Evolutionary conservation across 805 yeast genomes (phyloP), one percentile per base, ranked within the genome.

Genomic region (Kluyveromyces siamensis): DNA sequence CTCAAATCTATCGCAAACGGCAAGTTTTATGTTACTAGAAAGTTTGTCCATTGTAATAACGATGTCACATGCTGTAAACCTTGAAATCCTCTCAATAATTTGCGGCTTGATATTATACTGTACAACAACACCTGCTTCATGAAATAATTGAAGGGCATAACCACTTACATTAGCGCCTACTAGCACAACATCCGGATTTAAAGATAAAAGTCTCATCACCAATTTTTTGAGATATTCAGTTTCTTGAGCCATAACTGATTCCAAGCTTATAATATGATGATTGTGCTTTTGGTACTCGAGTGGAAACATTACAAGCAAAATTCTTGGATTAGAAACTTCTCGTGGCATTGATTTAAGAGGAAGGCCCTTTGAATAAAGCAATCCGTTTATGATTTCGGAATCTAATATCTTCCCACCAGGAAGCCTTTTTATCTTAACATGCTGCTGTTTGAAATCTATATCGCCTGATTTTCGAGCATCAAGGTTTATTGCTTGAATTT

Each of bases 211-310:
- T 52, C 97, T 73, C 1, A 84, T 83, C 0, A 89, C 93, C 33
- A 91, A 70, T 58, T 88, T 90, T 48, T 82, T 77, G 42, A 93
- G 73, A 59, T 84, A 91, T 55, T 91, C 96, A 44, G 77, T 72
- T 60, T 91, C 97, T 61, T 93, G 98, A 0, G 91, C 85, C 45
- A 87, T 72, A 1, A 91, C 83, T 1, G 95, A 85, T 50, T 87
- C 85, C 48, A 90, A 70, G 59, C 95, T 85, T 65, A 88, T 80
- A 50, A 88, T 84, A 52, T 81, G 87, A 54, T 84, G 88, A 47
- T 84, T 87, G 39, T 79, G 81, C 51, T 83, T 80, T 50, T 81
- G 72, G 55, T 88, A 93, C 60, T 90, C 98, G 25, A 93, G 69
- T 0, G 97, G 96, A 58, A 93, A 93, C 73, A 89, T 83, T 6